These are phyloP conservation scores for Neonectria magnoliae DNA, from an alignment of 2,329 filamentous ascomycete species.

Conservation along the genomic window DNA sequence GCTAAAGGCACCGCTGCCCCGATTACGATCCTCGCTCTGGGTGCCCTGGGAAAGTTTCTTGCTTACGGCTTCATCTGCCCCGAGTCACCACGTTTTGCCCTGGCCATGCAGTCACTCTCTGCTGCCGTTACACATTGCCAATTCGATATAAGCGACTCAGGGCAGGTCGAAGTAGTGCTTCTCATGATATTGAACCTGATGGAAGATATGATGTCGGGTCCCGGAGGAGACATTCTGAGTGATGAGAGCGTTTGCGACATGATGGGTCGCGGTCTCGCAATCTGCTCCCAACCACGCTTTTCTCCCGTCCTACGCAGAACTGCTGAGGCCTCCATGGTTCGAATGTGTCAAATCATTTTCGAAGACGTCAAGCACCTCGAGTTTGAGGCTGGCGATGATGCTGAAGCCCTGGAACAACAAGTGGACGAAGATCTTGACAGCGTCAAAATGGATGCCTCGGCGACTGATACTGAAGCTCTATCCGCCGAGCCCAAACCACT, in stretches of 20 bases:
- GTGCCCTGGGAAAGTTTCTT: constrained; percentile 95
- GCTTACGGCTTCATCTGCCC: constrained; percentile 91
- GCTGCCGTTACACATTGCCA: constrained; percentile 97
- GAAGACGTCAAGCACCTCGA: constrained; percentile 86
- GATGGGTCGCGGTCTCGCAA: constrained; percentile 98
- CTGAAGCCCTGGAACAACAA: constrained; percentile 72
- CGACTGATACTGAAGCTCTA: constrained; percentile 32
- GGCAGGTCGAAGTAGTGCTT: constrained; percentile 94
- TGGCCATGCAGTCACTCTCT: constrained; percentile 94
- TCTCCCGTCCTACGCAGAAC: constrained; percentile 91
- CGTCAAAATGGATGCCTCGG: constrained; percentile 76
- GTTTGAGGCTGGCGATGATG: constrained; percentile 74
- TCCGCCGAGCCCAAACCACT: constrained; percentile 32
- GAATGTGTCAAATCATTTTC: constrained; percentile 99
- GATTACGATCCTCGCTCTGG: constrained; percentile 92
- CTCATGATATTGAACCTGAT: constrained; percentile 95
- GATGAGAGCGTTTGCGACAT: constrained; percentile 99
- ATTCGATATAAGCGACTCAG: constrained; percentile 95
- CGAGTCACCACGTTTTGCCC: constrained; percentile 84
- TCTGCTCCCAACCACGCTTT: constrained; percentile 93
- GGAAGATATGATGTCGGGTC: constrained; percentile 97
- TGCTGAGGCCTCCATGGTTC: constrained; percentile 96
- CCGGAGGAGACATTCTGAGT: constrained; percentile 90
- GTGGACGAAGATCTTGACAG: constrained; percentile 76
- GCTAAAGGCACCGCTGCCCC: constrained; percentile 95